phyloP scores from a whole-genome alignment of 148 eudicot species.

The Cornus florida region DNA sequence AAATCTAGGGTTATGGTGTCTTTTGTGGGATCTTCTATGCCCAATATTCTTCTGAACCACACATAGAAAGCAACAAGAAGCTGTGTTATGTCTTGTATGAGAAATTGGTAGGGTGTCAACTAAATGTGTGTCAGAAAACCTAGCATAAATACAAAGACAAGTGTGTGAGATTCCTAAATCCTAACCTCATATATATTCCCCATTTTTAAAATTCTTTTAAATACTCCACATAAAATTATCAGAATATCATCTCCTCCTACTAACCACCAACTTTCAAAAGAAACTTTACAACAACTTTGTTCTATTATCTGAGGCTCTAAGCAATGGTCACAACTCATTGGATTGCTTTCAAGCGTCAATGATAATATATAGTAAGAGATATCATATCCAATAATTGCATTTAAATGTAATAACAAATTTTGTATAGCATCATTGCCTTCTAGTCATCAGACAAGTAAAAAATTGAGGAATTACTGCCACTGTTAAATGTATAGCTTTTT shows the following conservation, averaged over 20 bases:
- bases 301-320: background rate
- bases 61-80: background rate
- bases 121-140: background rate
- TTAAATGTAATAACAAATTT: background rate
- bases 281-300: background rate
- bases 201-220: background rate
- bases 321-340: no score
- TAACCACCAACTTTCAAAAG: background rate
- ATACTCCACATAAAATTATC: background rate
- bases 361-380: no score
- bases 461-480: background rate
- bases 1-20: background rate
- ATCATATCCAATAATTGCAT: no score
- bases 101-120: background rate
- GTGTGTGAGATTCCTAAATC: background rate
- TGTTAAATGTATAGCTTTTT: background rate
- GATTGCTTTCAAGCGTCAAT: no score
- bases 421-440: background rate
- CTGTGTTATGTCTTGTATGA: background rate
- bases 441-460: no score
- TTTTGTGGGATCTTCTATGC: background rate
- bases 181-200: background rate
- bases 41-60: background rate
- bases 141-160: background rate
- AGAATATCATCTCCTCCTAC: background rate